These are phyloP conservation scores for Penicillium sp. DNA, from an alignment of 2,329 filamentous ascomycete genomes.

Conservation along the genomic window DNA sequence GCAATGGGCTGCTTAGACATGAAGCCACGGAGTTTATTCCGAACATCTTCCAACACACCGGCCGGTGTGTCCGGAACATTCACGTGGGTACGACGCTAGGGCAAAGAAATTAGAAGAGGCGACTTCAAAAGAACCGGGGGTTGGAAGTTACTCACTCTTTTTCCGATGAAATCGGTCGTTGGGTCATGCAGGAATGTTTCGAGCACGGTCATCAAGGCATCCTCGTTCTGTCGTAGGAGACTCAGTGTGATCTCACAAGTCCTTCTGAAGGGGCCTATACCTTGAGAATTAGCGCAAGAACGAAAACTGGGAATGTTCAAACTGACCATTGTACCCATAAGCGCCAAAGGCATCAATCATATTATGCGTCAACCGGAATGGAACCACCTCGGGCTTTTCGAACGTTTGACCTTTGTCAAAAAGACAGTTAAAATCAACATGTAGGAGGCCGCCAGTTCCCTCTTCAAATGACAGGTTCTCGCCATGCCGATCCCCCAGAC, in stretches of 20 bases:
- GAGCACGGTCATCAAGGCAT: constrained; percentile 94
- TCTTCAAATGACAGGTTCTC: constrained; percentile 97
- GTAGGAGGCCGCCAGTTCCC: constrained; percentile 87
- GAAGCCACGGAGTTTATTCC: constrained; percentile 79
- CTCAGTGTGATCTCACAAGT: constrained; percentile 85
- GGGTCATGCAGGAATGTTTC: constrained; percentile 98
- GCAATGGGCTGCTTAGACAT: constrained; percentile 86
- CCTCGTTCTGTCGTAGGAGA: constrained; percentile 84
- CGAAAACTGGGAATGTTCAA: background rate
- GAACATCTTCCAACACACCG: constrained; percentile 86
- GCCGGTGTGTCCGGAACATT: constrained; percentile 65
- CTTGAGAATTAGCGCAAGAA: constrained; percentile 6
- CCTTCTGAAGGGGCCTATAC: constrained; percentile 72
- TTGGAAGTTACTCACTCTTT: constrained; percentile 50
- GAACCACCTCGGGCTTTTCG: constrained; percentile 88
- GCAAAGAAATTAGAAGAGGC: background rate
- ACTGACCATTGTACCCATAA: constrained; percentile 75
- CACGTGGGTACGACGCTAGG: constrained; percentile 51
- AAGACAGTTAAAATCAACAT: constrained; percentile 99
- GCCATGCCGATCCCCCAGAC: constrained; percentile 89
- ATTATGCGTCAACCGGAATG: constrained; percentile 96
- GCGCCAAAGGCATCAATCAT: constrained; percentile 98
- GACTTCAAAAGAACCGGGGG: background rate
- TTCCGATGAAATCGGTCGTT: constrained; percentile 86
- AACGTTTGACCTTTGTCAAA: constrained; percentile 98